Evolutionary conservation across 176 grass and related monocot species (phyloP).

Genomic region (Saccharum spontaneum): DNA sequence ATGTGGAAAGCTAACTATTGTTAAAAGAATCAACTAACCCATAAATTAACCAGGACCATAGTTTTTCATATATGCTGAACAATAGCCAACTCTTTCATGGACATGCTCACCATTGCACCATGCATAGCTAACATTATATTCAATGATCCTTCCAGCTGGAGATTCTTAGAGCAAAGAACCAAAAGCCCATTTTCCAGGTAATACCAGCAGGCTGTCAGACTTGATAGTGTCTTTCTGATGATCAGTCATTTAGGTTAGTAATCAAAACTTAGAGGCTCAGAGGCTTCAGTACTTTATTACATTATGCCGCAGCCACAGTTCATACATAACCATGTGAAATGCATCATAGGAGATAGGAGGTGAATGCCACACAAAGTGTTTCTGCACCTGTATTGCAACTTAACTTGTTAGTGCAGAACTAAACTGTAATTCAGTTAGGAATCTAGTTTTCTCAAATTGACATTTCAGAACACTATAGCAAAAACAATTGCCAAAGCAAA

Average conservation of each 20-base stretch:
- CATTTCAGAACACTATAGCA: not conserved
- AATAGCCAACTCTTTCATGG: not conserved
- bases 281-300: slow-evolving; percentile 78
- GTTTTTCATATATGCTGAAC: slow-evolving; percentile 6
- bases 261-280: not conserved
- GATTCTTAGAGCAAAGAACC: not conserved
- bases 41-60: not conserved
- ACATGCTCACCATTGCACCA: not conserved
- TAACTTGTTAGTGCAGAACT: slow-evolving; percentile 21
- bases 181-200: not conserved
- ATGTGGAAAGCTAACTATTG: slow-evolving; percentile 3
- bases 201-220: not conserved
- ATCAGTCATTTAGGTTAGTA: slow-evolving; percentile 5
- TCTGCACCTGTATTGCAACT: slow-evolving; percentile 70
- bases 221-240: not conserved
- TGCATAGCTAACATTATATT: not conserved
- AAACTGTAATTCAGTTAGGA: not conserved
- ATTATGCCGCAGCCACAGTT: slow-evolving; percentile 85
- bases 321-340: slow-evolving; percentile 99
- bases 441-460: slow-evolving; percentile 9
- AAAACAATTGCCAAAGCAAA: slow-evolving; percentile 1
- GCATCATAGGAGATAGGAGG: slow-evolving; percentile 80
- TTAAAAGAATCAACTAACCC: slow-evolving; percentile 22
- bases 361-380: slow-evolving; percentile 95
- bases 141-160: slow-evolving; percentile 12